A percentile compares a stretch with the other conserved stretches of the same genome.
phyloP scores from a whole-genome alignment of 371 early-diverging fungal genomes.

The Saksenaea oblongispora region DNA sequence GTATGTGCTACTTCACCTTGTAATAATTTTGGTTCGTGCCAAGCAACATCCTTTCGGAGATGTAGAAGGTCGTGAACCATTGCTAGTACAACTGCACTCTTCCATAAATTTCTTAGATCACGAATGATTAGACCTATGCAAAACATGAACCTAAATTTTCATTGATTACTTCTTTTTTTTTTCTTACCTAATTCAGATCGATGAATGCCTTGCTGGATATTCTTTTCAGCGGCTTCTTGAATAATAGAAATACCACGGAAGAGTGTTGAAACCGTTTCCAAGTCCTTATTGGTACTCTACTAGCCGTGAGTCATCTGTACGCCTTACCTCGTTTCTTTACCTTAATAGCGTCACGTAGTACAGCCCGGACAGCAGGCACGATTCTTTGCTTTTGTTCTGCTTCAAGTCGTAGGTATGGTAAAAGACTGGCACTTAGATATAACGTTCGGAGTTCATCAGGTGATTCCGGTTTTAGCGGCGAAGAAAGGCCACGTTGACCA shows the following conservation, averaged over 20 bases:
- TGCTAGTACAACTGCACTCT: slow-evolving; percentile 59
- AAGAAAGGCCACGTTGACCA: background rate
- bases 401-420: slow-evolving; percentile 44
- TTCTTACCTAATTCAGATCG: slow-evolving; percentile 42
- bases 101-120: slow-evolving; percentile 62
- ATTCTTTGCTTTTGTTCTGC: slow-evolving; percentile 32
- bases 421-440: slow-evolving; percentile 41
- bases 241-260: slow-evolving; percentile 36
- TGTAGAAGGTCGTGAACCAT: slow-evolving; percentile 54
- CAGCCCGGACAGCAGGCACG: slow-evolving; percentile 35
- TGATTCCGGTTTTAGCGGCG: background rate
- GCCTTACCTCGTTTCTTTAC: slow-evolving; percentile 10
- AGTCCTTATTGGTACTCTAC: slow-evolving; percentile 42
- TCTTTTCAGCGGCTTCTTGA: slow-evolving; percentile 19
- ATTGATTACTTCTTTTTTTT: slow-evolving; percentile 1
- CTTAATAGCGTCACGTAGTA: slow-evolving; percentile 43
- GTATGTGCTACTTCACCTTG: background rate
- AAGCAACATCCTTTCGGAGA: slow-evolving; percentile 8
- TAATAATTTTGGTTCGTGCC: slow-evolving; percentile 19
- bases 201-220: slow-evolving; percentile 14
- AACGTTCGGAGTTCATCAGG: slow-evolving; percentile 19
- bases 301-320: background rate
- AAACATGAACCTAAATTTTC: background rate
- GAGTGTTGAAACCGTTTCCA: slow-evolving; percentile 43
- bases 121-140: slow-evolving; percentile 56